Base-by-base conservation (phyloP, 2,329 filamentous ascomycete genomes). In the Talaromyces sp. region DNA sequence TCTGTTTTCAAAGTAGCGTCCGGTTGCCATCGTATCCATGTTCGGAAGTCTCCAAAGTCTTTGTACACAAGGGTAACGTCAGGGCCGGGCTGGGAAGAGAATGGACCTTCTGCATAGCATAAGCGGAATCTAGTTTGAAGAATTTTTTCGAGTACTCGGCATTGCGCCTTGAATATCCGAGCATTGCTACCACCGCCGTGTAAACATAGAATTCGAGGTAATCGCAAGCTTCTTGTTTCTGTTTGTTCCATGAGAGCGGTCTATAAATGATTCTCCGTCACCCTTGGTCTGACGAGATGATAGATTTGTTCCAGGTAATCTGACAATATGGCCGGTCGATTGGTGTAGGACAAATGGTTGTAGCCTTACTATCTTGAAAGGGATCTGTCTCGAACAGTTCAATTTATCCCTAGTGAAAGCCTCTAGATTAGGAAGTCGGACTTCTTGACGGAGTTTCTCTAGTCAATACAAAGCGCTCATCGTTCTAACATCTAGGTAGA, bases 141-240 rank as follows among this genome's bases (percentile, higher is more conserved):
- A 75, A 5, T 81, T 73, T 52, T 76, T 71, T 0, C 77, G 6
- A 86, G 73, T 6, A 78, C 78, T 66, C 89, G 88, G 67, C 86
- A 85, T 77, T 93, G 90, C 11, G 83, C 73, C 64, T 82, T 78
- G 78, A 92, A 92, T 73, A 92, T 85, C 39, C 81, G 72, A n/a
- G 83, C 86, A 70, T 89, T 92, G 67, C 88, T 86, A 65, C 90
- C 89, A 69, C 89, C 89, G 72, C 90, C 90, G 74, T 93, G 90
- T 18, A 93, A 85, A 76, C 89, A 92, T 67, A 93, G 86, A 68
- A 93, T 86, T 63, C 89, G 87, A 2, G 89, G 89, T 28, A 65
- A 56, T 18, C 64, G 54, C 0, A 63, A 44, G 12, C 58, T 65
- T 12, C 16, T 18, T 18, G 39, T 18, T 7, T 18, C 39, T 40